Percentiles rank a stretch among this genome's conserved stretches.
Conservation (phyloP, 805 yeast species). For the Ogataea nonfermentans region DNA sequence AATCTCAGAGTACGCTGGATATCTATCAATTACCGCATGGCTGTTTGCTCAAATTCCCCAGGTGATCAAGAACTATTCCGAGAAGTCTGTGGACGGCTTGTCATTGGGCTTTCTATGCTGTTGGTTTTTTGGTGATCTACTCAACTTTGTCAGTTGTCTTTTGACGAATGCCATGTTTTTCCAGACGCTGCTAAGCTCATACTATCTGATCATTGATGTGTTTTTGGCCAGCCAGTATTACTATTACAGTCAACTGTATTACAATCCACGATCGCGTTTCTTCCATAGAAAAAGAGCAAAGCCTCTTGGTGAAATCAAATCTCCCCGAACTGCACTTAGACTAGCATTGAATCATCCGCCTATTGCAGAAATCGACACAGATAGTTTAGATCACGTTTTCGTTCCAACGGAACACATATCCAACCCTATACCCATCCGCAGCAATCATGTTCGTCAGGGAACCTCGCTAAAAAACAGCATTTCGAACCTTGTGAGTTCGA, state of each 20-base stretch:
- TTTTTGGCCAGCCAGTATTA: slow-evolving; percentile 46
- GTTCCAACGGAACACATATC: slow-evolving; percentile 10
- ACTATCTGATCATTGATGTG: slow-evolving; percentile 48
- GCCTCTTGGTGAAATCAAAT: slow-evolving; percentile 15
- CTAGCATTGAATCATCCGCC: slow-evolving; percentile 17
- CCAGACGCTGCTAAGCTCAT: slow-evolving; percentile 44
- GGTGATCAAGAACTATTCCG: slow-evolving; percentile 54
- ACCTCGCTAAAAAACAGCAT: slow-evolving; percentile 14
- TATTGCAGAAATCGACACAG: slow-evolving; percentile 3
- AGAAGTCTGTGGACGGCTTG: slow-evolving; percentile 65
- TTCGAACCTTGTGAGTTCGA: slow-evolving; percentile 26
- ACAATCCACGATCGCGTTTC: slow-evolving; percentile 34
- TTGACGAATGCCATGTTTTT: slow-evolving; percentile 48
- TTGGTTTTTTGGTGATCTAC: slow-evolving; percentile 65
- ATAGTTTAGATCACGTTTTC: neutral
- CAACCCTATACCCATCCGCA: slow-evolving; percentile 9
- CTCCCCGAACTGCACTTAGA: slow-evolving; percentile 27
- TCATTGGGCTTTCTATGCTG: slow-evolving; percentile 56
- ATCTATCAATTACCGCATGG: slow-evolving; percentile 56
- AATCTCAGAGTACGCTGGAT: slow-evolving; percentile 32
- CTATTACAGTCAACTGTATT: slow-evolving; percentile 44
- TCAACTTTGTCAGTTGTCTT: slow-evolving; percentile 50
- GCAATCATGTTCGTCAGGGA: neutral
- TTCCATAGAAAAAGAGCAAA: slow-evolving; percentile 22
- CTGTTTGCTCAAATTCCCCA: slow-evolving; percentile 75